phyloP scores from a whole-genome alignment of 106 monocot species.

The Dendrobium officinale region DNA sequence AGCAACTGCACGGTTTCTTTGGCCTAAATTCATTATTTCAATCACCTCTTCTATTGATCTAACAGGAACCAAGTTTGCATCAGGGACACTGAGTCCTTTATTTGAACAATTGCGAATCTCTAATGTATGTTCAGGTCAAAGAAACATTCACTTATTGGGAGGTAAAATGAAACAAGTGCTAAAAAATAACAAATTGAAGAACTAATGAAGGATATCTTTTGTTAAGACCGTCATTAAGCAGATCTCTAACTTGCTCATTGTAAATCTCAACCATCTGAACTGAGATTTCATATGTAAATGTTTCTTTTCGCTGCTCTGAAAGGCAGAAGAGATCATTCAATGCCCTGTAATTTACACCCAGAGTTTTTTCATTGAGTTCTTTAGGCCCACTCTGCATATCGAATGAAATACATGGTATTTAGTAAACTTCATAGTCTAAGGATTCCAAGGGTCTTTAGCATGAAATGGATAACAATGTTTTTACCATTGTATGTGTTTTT shows the following conservation, averaged over 20 bases:
- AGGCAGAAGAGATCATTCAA: constrained; percentile 61
- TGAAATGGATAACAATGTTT: not conserved
- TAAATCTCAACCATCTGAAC: constrained; percentile 93
- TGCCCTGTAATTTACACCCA: constrained; percentile 78
- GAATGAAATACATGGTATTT: constrained; percentile 8
- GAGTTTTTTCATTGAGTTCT: constrained; percentile 38
- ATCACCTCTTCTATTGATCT: constrained; percentile 76
- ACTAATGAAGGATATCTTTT: constrained; percentile 62
- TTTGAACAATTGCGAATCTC: constrained; percentile 85
- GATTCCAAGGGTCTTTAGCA: not conserved
- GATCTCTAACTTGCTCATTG: constrained; percentile 85
- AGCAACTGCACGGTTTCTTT: constrained; percentile 73
- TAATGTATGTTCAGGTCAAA: constrained; percentile 68
- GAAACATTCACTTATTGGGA: constrained; percentile 7
- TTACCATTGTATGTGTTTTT: constrained; percentile 94
- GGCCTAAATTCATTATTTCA: constrained; percentile 84
- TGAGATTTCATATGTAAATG: constrained; percentile 52
- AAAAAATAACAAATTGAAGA: not conserved
- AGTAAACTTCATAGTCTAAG: not conserved
- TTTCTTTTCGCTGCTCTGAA: constrained; percentile 52
- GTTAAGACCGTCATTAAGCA: constrained; percentile 43
- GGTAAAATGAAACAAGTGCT: not conserved
- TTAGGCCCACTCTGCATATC: constrained; percentile 64
- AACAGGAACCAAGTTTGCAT: constrained; percentile 78
- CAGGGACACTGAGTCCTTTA: constrained; percentile 77